Evolutionary conservation across 169 alveolate genomes (phyloP).

Genomic region (Cryptosporidium xiaoi): DNA sequence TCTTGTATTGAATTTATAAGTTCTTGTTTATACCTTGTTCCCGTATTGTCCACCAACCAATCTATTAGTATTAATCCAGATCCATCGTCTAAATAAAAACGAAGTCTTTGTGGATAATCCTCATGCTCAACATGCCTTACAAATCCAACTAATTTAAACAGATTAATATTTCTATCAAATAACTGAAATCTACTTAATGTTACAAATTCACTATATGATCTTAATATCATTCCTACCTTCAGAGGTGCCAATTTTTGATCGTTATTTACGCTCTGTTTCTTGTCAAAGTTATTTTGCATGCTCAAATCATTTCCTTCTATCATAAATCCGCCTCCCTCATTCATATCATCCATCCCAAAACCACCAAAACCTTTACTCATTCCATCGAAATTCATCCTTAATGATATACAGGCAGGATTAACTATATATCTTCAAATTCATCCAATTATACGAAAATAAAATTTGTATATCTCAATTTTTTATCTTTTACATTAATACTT

Average conservation of each 20-base stretch:
- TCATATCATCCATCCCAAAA: constrained; percentile 51
- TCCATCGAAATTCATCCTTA: constrained; percentile 50
- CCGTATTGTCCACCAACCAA: constrained; percentile 68
- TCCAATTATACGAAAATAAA: too few species aligned
- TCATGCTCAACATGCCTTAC: constrained; percentile 59
- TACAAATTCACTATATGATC: constrained; percentile 48
- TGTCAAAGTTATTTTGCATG: constrained; percentile 15
- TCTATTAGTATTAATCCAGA: constrained; percentile 61
- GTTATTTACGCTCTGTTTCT: constrained; percentile 1
- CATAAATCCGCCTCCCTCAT: constrained; percentile 62
- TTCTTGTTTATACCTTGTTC: constrained; percentile 63
- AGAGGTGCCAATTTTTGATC: constrained; percentile 70
- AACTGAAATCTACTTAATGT: constrained; percentile 63
- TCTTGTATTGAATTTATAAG: constrained; percentile 57
- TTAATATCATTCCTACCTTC: constrained; percentile 48
- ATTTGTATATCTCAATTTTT: too few species aligned
- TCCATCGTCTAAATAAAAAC: constrained; percentile 71
- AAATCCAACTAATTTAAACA: constrained; percentile 63
- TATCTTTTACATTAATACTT: too few species aligned
- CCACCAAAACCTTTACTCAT: constrained; percentile 45
- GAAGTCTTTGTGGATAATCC: constrained; percentile 72
- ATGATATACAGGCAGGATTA: too few species aligned
- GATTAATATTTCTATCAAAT: constrained; percentile 40
- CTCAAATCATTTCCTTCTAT: constrained; percentile 24
- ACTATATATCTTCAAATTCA: too few species aligned